phyloP scores from a whole-genome alignment of 176 grass and related monocot species.

The Lolium multiflorum region DNA sequence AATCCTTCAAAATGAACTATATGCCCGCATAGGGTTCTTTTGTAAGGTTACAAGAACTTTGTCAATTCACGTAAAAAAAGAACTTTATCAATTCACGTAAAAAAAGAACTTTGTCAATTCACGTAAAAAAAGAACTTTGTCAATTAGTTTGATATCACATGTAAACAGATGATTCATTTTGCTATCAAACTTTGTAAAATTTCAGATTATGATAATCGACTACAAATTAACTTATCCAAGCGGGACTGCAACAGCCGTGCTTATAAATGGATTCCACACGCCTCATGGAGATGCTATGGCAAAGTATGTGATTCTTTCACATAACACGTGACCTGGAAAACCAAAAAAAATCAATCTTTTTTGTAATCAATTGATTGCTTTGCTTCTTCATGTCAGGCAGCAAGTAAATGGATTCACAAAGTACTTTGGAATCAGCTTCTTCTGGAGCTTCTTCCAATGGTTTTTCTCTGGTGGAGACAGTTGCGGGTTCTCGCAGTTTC shows the following conservation, averaged over 20 bases:
- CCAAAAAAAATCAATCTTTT: not conserved
- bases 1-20: conserved; percentile 1
- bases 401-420: conserved; percentile 88
- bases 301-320: conserved; percentile 58
- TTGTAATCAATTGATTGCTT: not conserved
- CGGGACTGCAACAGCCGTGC: conserved; percentile 90
- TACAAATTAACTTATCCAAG: conserved; percentile 94
- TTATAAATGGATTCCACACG: conserved; percentile 97
- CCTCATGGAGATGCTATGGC: conserved; percentile 77
- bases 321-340: conserved; percentile 9
- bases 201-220: conserved; percentile 94
- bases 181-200: conserved; percentile 41
- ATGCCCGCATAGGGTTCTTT: not conserved
- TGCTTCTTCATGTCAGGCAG: conserved; percentile 55
- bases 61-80: too few species aligned
- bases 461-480: conserved; percentile 86
- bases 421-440: conserved; percentile 82
- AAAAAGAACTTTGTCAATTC: too few species aligned
- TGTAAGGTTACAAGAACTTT: not conserved
- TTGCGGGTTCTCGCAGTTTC: conserved; percentile 96
- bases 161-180: conserved; percentile 30
- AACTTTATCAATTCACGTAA: too few species aligned
- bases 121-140: not conserved
- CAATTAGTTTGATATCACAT: not conserved
- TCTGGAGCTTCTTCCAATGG: conserved; percentile 99